Conservation (phyloP, 1,284 basidiomycete species). For the Malassezia caprae region DNA sequence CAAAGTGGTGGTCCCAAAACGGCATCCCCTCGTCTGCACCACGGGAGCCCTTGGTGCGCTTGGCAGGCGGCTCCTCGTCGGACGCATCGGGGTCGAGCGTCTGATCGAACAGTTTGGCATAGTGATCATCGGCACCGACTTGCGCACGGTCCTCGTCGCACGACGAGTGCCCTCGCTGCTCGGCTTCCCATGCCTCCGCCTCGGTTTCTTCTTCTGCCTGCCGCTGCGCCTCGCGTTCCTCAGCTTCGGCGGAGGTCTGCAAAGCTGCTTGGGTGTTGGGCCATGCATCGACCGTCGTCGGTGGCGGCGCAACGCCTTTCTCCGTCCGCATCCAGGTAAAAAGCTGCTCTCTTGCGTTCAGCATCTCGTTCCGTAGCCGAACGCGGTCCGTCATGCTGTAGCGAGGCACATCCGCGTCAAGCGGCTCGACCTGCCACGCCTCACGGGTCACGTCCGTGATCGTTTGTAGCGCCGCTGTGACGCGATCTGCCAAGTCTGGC, state of each 20-base stretch:
- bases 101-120: not conserved
- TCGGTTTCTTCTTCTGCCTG: not conserved
- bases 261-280: not conserved
- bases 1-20: slow-evolving; percentile 14
- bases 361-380: slow-evolving; percentile 33
- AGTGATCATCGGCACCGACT: not conserved
- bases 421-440: not conserved
- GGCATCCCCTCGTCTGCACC: not conserved
- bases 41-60: not conserved
- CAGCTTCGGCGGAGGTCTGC: not conserved
- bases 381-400: slow-evolving; percentile 33
- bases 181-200: not conserved
- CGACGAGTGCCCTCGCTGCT: not conserved
- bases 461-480: not conserved
- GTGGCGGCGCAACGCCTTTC: slow-evolving; percentile 28
- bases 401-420: not conserved
- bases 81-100: slow-evolving; percentile 3
- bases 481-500: not conserved
- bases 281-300: slow-evolving; percentile 20
- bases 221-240: not conserved
- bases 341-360: slow-evolving; percentile 29
- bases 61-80: not conserved
- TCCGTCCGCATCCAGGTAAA: slow-evolving; percentile 39
- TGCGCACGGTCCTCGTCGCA: not conserved
- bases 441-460: not conserved